phyloP scores from a whole-genome alignment of 1,284 basidiomycete species.

The Vanrija pseudolonga region DNA sequence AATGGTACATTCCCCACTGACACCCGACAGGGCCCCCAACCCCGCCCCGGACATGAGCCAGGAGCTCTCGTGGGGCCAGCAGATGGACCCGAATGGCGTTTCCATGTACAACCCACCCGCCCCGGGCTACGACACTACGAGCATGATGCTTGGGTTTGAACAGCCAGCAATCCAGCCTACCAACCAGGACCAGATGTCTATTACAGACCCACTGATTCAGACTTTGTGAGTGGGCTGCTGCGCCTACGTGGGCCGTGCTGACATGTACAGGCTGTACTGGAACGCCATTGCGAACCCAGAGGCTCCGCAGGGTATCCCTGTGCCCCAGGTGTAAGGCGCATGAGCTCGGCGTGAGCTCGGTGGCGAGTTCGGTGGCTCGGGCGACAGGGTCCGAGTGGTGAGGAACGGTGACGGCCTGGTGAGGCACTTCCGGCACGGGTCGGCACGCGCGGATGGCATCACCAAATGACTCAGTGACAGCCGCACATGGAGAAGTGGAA shows the following conservation, averaged over 20 bases:
- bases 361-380: no score
- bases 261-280: slow-evolving; percentile 15
- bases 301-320: slow-evolving; percentile 1
- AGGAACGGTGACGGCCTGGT: no score
- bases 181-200: slow-evolving; percentile 9
- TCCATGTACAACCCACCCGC: no score
- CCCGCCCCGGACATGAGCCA: no score
- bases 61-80: no score
- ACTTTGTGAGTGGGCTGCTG: slow-evolving; percentile 11
- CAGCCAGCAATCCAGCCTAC: slow-evolving; percentile 3
- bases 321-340: slow-evolving; percentile 3
- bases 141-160: slow-evolving; percentile 14
- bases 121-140: not conserved
- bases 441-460: no score
- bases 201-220: slow-evolving; percentile 17
- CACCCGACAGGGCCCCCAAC: not conserved
- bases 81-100: no score
- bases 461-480: no score
- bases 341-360: no score
- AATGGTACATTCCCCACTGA: not conserved
- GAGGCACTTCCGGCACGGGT: no score
- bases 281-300: slow-evolving; percentile 15
- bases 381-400: no score
- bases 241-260: not conserved
- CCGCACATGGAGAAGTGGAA: no score